A percentile compares a stretch with the other conserved stretches of the same genome.
These are phyloP conservation scores for Fusarium sarcochroum DNA, from an alignment of 2,329 filamentous ascomycete species.

Conservation along the genomic window DNA sequence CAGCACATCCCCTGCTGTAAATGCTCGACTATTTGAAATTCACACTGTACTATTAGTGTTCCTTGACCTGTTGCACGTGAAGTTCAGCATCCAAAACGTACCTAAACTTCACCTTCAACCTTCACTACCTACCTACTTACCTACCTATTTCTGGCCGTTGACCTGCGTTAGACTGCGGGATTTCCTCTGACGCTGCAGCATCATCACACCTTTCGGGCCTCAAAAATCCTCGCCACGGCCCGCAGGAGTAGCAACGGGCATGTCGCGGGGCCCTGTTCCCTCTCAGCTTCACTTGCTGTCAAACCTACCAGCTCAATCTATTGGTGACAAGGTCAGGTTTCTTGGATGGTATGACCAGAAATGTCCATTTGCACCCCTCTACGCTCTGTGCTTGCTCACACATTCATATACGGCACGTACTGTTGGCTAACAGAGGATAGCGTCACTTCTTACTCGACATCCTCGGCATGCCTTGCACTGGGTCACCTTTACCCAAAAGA, in stretches of 20 bases:
- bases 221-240: conserved; percentile 16
- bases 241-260: conserved; percentile 45
- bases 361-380: conserved; percentile 6
- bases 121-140: conserved; percentile 9
- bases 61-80: conserved; percentile 30
- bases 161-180: conserved; percentile 14
- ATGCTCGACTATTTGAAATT: neutral
- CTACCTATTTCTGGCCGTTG: neutral
- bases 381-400: conserved; percentile 15
- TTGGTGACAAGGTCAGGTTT: conserved; percentile 87
- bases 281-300: conserved; percentile 76
- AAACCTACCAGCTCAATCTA: conserved; percentile 64
- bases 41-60: conserved; percentile 30
- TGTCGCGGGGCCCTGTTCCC: conserved; percentile 73
- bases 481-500: conserved; percentile 74
- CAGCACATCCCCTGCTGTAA: fast-evolving
- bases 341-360: conserved; percentile 81
- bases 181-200: conserved; percentile 36
- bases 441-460: conserved; percentile 65
- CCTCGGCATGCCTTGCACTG: conserved; percentile 74
- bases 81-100: conserved; percentile 20
- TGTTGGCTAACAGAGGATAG: conserved; percentile 53
- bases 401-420: conserved; percentile 44
- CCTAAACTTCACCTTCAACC: conserved; percentile 27
- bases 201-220: conserved; percentile 40